Evolutionary conservation across 78 protist genomes (phyloP).

Genomic region (Tieghemostelium lacteum): DNA sequence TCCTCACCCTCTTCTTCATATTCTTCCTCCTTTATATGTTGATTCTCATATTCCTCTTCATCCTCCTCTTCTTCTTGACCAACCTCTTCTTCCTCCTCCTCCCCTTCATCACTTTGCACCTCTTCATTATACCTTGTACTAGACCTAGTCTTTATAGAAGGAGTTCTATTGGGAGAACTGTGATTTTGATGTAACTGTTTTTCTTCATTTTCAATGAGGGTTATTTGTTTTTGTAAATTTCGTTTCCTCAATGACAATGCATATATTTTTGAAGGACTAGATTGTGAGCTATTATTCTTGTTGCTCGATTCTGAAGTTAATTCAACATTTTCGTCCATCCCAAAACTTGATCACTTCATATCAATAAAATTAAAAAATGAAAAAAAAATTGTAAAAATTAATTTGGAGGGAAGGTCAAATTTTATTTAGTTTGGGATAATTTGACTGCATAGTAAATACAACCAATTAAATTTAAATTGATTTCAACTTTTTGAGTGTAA

Average conservation of each 20-base stretch:
- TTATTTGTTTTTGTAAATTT: no score
- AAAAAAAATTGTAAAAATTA: not conserved
- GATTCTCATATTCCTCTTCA: not conserved
- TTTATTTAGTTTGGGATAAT: not conserved
- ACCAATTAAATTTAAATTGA: conserved; percentile 47
- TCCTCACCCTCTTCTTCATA: conserved; percentile 18
- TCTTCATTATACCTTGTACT: not conserved
- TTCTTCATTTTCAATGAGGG: not conserved
- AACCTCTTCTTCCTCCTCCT: conserved; percentile 3
- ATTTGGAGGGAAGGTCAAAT: not conserved
- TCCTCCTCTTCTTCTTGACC: conserved; percentile 25
- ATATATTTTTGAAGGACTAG: no score
- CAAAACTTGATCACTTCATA: no score
- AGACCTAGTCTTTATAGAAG: not conserved
- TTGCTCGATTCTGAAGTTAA: not conserved
- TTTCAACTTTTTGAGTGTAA: not conserved
- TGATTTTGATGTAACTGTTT: not conserved
- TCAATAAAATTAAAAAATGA: not conserved
- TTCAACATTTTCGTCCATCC: conserved; percentile 1
- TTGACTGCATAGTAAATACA: conserved; percentile 26
- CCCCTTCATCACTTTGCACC: conserved; percentile 11
- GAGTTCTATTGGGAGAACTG: not conserved
- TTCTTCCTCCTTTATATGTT: not conserved
- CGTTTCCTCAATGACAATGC: no score
- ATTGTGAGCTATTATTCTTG: conserved; percentile 6